A percentile compares a stretch with the other conserved stretches of the same genome.
These are phyloP conservation scores for Fusarium mundagurra DNA, from an alignment of 2,329 filamentous ascomycete species.

Conservation along the genomic window DNA sequence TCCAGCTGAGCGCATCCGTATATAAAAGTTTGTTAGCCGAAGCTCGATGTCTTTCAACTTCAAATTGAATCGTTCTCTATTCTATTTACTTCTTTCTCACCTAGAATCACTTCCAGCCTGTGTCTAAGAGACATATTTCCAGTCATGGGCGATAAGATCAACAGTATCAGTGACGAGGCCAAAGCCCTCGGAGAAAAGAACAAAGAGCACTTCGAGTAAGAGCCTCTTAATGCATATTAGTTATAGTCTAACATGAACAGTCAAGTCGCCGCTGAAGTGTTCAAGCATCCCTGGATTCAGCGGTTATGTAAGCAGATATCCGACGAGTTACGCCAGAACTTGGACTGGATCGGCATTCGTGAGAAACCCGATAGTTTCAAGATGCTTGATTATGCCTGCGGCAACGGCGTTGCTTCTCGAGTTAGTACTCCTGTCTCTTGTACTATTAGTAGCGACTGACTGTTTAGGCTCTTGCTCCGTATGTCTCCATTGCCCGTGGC, in stretches of 20 bases:
- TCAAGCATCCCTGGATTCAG: not conserved
- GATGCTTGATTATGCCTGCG: not conserved
- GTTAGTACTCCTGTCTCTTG: fast-evolving
- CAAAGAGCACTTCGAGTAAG: not conserved
- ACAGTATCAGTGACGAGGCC: not conserved
- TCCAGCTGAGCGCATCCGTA: not conserved
- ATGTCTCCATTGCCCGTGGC: not conserved
- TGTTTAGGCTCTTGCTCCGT: not conserved
- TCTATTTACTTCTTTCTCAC: fast-evolving
- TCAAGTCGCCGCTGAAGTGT: not conserved
- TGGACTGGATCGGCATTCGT: not conserved
- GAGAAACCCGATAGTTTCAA: fast-evolving
- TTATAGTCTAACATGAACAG: not conserved
- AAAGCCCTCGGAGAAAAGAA: not conserved
- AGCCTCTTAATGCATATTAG: fast-evolving
- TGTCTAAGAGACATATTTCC: not conserved
- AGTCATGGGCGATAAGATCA: not conserved
- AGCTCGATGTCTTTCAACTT: fast-evolving
- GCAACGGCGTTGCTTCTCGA: not conserved
- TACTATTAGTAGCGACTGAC: fast-evolving
- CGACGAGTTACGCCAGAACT: not conserved
- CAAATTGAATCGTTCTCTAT: fast-evolving
- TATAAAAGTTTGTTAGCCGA: not conserved
- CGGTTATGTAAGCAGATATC: not conserved
- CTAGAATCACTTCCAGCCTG: fast-evolving